Base-by-base conservation (phyloP, 495 filamentous ascomycete species). In the Talaromyces ruber region DNA sequence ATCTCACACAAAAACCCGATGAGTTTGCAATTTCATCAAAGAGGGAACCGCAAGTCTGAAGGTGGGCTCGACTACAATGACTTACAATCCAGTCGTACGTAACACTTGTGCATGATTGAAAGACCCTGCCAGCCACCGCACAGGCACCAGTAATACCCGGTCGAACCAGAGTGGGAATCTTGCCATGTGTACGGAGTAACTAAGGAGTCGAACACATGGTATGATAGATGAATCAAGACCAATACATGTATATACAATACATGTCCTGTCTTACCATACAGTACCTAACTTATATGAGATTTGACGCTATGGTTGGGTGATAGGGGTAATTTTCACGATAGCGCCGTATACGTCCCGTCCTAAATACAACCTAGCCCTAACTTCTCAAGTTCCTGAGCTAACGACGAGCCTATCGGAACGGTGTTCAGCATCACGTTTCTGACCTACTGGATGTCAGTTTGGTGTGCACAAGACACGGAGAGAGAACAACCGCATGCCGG, bases 391-490 rank as follows among this genome's bases (percentile, higher is more conserved):
- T 21, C n/a, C 24, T 30, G n/a, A 25, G 21, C 54, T 34, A 57
- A 57, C 26, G n/a, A 30, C 29, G 54, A 34, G 54, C 54, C 54
- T 57, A 57, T 57, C 54, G 54, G 54, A 34, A 34, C 26, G 4
- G 4, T 16, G n/a, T 22, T 21, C 29, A 18, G 29, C 29, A 57
- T 34, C 54, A 57, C 54, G 54, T 57, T 57, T 21, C 28, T 57
- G 54, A 30, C 9, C 54, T 57, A 57, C 29, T 57, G 54, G 54
- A 9, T 34, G 26, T 28, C 51, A 26, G 16, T 5, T 28, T 6
- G 26, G 51, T 47, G 7, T 9, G 34, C 16, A 47, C n/a, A n/a
- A 11, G 21, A n/a, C 43, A 47, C 14, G 34, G 34, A 39, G 34
- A 39, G 12, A 39, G 34, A 39, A 16, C 34, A 16, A 39, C 16